Evolutionary conservation across 805 yeast genomes (phyloP).

Genomic region (Pichia eremophila): DNA sequence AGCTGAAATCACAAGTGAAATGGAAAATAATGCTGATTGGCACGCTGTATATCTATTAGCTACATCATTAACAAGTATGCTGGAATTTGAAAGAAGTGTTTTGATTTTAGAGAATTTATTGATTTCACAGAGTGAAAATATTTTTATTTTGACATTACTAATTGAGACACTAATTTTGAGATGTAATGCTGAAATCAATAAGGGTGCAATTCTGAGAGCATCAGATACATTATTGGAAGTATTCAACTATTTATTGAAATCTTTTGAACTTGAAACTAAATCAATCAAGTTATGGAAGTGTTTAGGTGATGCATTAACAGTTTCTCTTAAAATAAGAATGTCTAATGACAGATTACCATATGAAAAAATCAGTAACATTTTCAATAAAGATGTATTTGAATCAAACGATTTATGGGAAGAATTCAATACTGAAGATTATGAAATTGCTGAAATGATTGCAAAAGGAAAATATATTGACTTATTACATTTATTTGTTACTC

Average conservation of each 20-base stretch:
- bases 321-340: slow-evolving; percentile 49
- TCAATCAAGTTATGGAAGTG: slow-evolving; percentile 61
- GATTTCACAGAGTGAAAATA: slow-evolving; percentile 28
- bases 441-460: slow-evolving; percentile 21
- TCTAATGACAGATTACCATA: slow-evolving; percentile 43
- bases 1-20: slow-evolving; percentile 7
- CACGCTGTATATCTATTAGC: slow-evolving; percentile 62
- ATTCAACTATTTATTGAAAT: slow-evolving; percentile 21
- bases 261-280: slow-evolving; percentile 15
- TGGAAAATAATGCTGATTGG: slow-evolving; percentile 32
- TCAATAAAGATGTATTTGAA: slow-evolving; percentile 7
- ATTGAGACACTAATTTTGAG: slow-evolving; percentile 49
- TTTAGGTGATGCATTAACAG: slow-evolving; percentile 45
- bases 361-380: slow-evolving; percentile 21
- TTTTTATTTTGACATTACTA: slow-evolving; percentile 40
- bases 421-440: not conserved
- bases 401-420: slow-evolving; percentile 3
- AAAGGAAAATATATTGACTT: slow-evolving; percentile 14
- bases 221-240: slow-evolving; percentile 35
- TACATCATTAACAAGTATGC: slow-evolving; percentile 49
- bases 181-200: slow-evolving; percentile 39
- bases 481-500: slow-evolving; percentile 29
- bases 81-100: slow-evolving; percentile 58
- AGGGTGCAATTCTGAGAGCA: slow-evolving; percentile 66
- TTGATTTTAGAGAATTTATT: slow-evolving; percentile 35